Base-by-base conservation (phyloP, 2,329 filamentous ascomycete species). In the Pyrenochaeta sp. region DNA sequence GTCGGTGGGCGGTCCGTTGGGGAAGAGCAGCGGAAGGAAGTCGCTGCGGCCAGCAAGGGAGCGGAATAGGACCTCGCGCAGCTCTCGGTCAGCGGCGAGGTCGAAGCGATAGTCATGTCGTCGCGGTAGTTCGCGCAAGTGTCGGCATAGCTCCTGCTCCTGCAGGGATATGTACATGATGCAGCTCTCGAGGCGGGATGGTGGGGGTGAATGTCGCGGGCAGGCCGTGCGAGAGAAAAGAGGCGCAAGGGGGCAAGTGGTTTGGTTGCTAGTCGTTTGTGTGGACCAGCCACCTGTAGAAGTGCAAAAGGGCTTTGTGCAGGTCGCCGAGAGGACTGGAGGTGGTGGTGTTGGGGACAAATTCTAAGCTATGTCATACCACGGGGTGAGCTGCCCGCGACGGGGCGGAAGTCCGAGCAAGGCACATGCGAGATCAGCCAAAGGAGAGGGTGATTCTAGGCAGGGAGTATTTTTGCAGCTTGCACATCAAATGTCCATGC, bases 131-230 rank as follows among this genome's bases (percentile, higher is more conserved):
- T 89, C 85, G 73, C 90, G 86, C 69, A 99, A 85, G 69, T 91
- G 87, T 75, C 90, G 86, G 75, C 90, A 93, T 78, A 98, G 90
- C 81, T 90, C 87, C 78, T 85, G 88, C 83, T 97, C 92, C 67
- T 82, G 79, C 69, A 78, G 75, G 56, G 80, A 78, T 60, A 82
- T 74, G 67, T 82, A 79, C 73, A 78, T 78, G 56, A 50, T 71
- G 70, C 58, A 46, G 45, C 53, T 42, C 33, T 42, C 41, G 39
- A 45, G 47, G 53, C 48, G 55, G 55, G 53, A 54, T 61, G 60
- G 60, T 44, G 58, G 52, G n/a, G 48, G 51, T 51, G 23, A 40
- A 40, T 31, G 27, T 30, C 21, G 35, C 39, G 37, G 33, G 33
- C 31, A 29, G 33, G 15, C 23, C 4, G 23, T 4, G 23, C 23